Evolutionary conservation across 176 grass and related monocot genomes (phyloP), one percentile per base, ranked within the genome.

Genomic region (Otatea glauca): DNA sequence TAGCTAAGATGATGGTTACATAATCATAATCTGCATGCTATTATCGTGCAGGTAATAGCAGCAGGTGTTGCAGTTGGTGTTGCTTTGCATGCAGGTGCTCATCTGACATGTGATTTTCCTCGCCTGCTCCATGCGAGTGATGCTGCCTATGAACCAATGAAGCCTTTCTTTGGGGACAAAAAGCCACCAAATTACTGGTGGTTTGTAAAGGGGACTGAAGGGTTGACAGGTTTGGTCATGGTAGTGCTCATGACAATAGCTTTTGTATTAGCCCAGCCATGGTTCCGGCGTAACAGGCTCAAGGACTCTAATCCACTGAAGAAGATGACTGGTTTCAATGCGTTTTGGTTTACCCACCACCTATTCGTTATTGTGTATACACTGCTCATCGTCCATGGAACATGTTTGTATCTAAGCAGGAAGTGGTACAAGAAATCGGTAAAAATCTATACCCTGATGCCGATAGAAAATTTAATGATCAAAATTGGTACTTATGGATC

Each of bases 371-470:
- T 92, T 80, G 94, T 97, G 61, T 97, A 97, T 66, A 45, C 87
- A 35, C 89, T 97, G 50, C 90, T 97, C 10, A 48, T 97, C 27
- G 87, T 97, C 60, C 94, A 97, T 37, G 94, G 94, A 65, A 82
- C 12, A 9, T 84, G 70, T 78, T 89, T 97, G 17, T 97, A 94
- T 81, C 76, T 97, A 85, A 91, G 85, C 86, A 87, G 88, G 29
- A 85, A 89, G 59, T 97, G 94, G 94, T 97, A 94, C 83, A 97
- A 97, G 90, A 97, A 94, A 88, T 65, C 92, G 86, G 94, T 97
- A 92, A 83, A 85, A 32, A 66, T 65, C 4, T 72, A 75, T 78
- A 59, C 34, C 56, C 73, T 74, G 5, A 44, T 41, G 16, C 17
- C 17, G n/a, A 48, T 25, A 24, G 20, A 59, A 58, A 63, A 16